Conservation (phyloP, 78 protist species). For the Corallochytrium limacisporum region DNA sequence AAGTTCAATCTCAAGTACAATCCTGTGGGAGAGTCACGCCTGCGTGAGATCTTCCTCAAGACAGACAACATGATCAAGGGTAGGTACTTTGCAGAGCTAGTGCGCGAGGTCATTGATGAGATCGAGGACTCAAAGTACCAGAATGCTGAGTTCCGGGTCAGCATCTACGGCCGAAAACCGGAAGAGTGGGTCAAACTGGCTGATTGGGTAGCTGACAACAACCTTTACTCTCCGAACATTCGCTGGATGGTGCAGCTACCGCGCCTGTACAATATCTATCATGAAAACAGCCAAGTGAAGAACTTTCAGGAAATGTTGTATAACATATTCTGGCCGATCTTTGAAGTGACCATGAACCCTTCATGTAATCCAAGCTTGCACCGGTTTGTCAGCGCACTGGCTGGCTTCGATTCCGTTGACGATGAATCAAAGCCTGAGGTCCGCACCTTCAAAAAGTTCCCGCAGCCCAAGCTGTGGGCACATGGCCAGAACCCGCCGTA, state of each 20-base stretch:
- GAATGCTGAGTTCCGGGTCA: conserved; percentile 80
- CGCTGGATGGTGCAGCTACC: conserved; percentile 94
- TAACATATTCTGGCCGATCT: conserved; percentile 88
- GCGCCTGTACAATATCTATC: conserved; percentile 59
- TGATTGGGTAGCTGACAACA: conserved; percentile 62
- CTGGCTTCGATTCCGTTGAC: conserved; percentile 93
- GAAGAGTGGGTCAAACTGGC: conserved; percentile 83
- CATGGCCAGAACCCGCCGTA: conserved; percentile 82
- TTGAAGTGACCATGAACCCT: conserved; percentile 80
- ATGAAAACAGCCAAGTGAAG: background rate
- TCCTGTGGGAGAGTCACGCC: conserved; percentile 35
- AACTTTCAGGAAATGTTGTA: background rate
- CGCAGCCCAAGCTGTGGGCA: conserved; percentile 68
- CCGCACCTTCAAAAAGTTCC: conserved; percentile 24
- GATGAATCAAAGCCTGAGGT: conserved; percentile 84
- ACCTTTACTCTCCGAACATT: conserved; percentile 51
- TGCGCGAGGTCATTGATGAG: conserved; percentile 69
- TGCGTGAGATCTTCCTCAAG: conserved; percentile 91
- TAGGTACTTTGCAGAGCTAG: conserved; percentile 81
- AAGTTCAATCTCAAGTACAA: conserved; percentile 86
- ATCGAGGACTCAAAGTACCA: conserved; percentile 65
- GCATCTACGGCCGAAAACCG: conserved; percentile 75
- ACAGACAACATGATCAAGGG: conserved; percentile 81
- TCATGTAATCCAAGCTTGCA: conserved; percentile 38
- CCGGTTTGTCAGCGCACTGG: conserved; percentile 55